Evolutionary conservation across 257 asterid species (phyloP).

Genomic region (Leonotis leonurus): DNA sequence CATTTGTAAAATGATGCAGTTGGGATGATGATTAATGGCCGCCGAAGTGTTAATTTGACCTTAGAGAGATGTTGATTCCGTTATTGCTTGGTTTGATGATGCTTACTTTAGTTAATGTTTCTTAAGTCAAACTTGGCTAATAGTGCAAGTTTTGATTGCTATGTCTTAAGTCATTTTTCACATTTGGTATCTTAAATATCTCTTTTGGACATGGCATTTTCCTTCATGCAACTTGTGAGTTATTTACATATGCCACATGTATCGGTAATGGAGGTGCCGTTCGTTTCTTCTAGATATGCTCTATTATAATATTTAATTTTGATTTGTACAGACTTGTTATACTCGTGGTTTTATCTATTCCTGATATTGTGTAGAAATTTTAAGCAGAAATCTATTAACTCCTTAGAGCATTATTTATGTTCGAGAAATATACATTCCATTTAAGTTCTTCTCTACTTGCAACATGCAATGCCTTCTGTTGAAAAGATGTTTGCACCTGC

Average conservation of each 20-base stretch:
- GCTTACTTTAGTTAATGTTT: background rate
- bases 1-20: conserved; percentile 3
- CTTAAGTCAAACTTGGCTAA: background rate
- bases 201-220: background rate
- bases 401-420: background rate
- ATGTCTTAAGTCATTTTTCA: conserved; percentile 1
- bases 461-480: background rate
- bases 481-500: background rate
- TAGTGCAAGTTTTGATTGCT: background rate
- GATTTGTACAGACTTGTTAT: background rate
- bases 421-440: background rate
- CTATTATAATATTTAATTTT: background rate
- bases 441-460: background rate
- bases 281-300: background rate
- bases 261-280: too few relatives aligned
- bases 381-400: background rate
- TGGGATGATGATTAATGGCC: conserved; percentile 11
- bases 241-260: too few relatives aligned
- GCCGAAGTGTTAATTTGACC: background rate
- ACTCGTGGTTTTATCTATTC: background rate
- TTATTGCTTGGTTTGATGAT: background rate
- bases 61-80: background rate
- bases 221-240: conserved; percentile 1
- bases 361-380: background rate
- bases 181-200: background rate